Base-by-base conservation (phyloP, 2,329 filamentous ascomycete genomes). In the Alternaria conjuncta region DNA sequence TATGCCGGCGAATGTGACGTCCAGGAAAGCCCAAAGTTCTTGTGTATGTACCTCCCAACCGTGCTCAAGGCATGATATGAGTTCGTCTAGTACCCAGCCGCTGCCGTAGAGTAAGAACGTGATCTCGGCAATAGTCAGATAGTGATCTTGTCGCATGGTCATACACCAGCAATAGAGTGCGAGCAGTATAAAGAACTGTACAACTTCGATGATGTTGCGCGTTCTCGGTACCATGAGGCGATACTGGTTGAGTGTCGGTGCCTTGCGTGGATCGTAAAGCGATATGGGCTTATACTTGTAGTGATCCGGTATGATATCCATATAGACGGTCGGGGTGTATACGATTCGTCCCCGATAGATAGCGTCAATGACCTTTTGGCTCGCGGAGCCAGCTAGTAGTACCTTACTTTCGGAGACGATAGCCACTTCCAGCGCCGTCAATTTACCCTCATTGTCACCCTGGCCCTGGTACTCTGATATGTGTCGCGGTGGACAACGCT, bases 1-100 rank as follows among this genome's bases (percentile, higher is more conserved):
- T 30, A 96, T 90, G 45, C 85, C 71, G n/a, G 89, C 86, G 72
- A 95, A 96, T 5, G 88, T 88, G 50, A 95, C 89, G 76, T 96
- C 93, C 15, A 96, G 86, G 72, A 96, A 96, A 0, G 92, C 93
- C 93, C 93, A 96, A 4, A 96, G 82, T 71, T 96, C 95, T 77
- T 96, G 92, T 0, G 92, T 94, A 74, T 96, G 94, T 1, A 96
- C 92, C 61, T 88, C 87, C 92, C 92, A 89, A 54, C 87, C 85
- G 75, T 96, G 92, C 67, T 92, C 92, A 15, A 93, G 78, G 26
- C 94, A 90, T 0, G 91, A 92, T 2, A 91, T 90, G 72, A 93
- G 88, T 73, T 93, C 91, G 75, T 95, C 92, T 30, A 94, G 81
- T 3, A 88, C 88, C 92, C 93, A 96, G 18, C 93, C 93, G 65